Conservation (phyloP, 2,329 filamentous ascomycete genomes). For the Fonsecaea nubica region DNA sequence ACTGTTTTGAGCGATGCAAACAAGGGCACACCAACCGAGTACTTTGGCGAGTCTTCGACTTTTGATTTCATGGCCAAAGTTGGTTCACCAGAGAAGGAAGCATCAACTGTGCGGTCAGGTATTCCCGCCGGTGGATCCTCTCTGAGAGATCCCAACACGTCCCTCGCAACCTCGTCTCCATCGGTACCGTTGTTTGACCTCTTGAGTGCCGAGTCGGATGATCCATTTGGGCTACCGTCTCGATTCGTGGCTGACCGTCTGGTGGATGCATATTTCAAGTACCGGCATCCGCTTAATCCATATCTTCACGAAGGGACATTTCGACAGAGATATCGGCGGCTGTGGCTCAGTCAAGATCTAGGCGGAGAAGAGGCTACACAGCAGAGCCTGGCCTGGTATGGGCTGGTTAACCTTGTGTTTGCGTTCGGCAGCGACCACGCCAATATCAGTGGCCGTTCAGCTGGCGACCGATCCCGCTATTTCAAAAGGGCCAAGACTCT, state of each 20-base stretch:
- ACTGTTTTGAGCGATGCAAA: constrained; percentile 7
- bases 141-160: not conserved
- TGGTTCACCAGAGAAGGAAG: constrained; percentile 6
- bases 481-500: constrained; percentile 15
- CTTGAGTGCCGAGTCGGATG: constrained; percentile 6
- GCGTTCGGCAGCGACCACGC: constrained; percentile 16
- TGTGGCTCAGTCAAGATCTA: constrained; percentile 16
- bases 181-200: constrained; percentile 8
- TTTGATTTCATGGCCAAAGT: constrained; percentile 16
- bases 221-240: constrained; percentile 13
- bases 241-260: constrained; percentile 10
- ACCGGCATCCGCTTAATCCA: constrained; percentile 12
- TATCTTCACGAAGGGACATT: constrained; percentile 16
- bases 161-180: constrained; percentile 9
- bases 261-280: constrained; percentile 14
- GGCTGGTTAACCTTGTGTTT: constrained; percentile 14
- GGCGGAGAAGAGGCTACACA: constrained; percentile 11
- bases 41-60: constrained; percentile 16
- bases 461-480: constrained; percentile 13
- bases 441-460: constrained; percentile 7
- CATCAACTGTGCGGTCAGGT: not conserved
- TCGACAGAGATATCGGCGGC: constrained; percentile 8
- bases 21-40: constrained; percentile 16
- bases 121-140: not conserved
- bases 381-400: constrained; percentile 13